A percentile compares a stretch with the other conserved stretches of the same genome.
Evolutionary conservation across 805 yeast species (phyloP).

Genomic region (Wickerhamomyces ciferrii): DNA sequence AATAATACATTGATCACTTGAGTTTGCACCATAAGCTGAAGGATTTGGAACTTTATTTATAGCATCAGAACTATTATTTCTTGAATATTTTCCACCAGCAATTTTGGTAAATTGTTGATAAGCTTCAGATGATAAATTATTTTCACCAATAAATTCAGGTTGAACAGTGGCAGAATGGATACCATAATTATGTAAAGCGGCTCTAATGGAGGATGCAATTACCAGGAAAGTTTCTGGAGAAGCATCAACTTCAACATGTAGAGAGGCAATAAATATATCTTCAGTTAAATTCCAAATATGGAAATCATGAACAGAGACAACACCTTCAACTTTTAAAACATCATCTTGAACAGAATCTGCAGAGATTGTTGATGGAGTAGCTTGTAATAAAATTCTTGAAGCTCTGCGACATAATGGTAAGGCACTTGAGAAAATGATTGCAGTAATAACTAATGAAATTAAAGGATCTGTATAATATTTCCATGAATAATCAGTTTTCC

Average conservation of each 20-base stretch:
- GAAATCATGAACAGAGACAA: conserved; percentile 86
- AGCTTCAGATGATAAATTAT: conserved; percentile 24
- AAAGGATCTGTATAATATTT: conserved; percentile 80
- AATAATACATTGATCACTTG: conserved; percentile 37
- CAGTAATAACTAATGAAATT: conserved; percentile 79
- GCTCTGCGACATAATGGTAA: conserved; percentile 84
- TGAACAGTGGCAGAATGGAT: conserved; percentile 94
- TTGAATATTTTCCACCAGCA: conserved; percentile 25
- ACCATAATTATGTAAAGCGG: conserved; percentile 76
- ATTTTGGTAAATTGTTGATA: conserved; percentile 28
- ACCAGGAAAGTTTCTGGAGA: conserved; percentile 61
- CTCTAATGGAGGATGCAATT: conserved; percentile 73
- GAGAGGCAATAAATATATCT: conserved; percentile 77
- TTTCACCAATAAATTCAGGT: conserved; percentile 67
- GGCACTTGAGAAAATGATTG: conserved; percentile 86
- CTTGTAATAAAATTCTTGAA: conserved; percentile 84
- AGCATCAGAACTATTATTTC: conserved; percentile 11
- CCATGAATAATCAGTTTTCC: conserved; percentile 93
- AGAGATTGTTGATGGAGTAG: conserved; percentile 81
- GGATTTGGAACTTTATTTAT: conserved; percentile 8
- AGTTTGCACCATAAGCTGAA: conserved; percentile 28
- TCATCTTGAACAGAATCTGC: conserved; percentile 69
- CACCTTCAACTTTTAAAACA: conserved; percentile 63
- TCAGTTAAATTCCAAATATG: conserved; percentile 96
- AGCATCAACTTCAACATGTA: conserved; percentile 73